phyloP scores from a whole-genome alignment of 768 basidiomycete genomes.

The Coprinopsis sp. region DNA sequence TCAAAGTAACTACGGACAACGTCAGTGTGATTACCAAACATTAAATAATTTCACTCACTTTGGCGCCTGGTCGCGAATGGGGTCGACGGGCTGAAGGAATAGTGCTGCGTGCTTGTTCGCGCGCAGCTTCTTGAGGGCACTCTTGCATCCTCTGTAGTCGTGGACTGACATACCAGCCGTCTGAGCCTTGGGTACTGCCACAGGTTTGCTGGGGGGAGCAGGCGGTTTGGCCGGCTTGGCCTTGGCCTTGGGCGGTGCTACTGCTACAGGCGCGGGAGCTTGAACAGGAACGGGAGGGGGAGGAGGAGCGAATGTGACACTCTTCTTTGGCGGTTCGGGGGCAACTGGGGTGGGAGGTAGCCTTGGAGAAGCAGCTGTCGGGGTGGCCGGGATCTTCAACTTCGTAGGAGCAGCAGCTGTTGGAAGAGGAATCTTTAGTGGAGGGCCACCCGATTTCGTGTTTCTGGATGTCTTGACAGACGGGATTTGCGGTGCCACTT shows the following conservation, averaged over 20 bases:
- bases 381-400: slow-evolving; percentile 50
- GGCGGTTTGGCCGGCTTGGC: slow-evolving; percentile 17
- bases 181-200: slow-evolving; percentile 64
- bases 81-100: slow-evolving; percentile 92
- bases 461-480: slow-evolving; percentile 40
- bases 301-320: slow-evolving; percentile 34
- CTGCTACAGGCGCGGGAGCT: slow-evolving; percentile 4
- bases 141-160: slow-evolving; percentile 72
- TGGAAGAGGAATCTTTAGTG: slow-evolving; percentile 37
- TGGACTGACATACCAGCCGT: slow-evolving; percentile 69
- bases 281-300: slow-evolving; percentile 25
- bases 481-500: slow-evolving; percentile 52
- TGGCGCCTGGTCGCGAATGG: slow-evolving; percentile 86
- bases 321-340: slow-evolving; percentile 28
- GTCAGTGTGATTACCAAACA: slow-evolving; percentile 10
- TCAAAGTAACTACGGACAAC: slow-evolving; percentile 70
- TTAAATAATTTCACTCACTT: slow-evolving; percentile 58
- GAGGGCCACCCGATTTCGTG: slow-evolving; percentile 34
- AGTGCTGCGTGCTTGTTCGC: slow-evolving; percentile 65
- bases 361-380: slow-evolving; percentile 19
- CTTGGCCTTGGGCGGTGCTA: slow-evolving; percentile 22
- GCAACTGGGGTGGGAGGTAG: slow-evolving; percentile 27
- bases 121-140: slow-evolving; percentile 75
- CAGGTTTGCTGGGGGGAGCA: slow-evolving; percentile 32
- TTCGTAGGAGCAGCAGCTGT: slow-evolving; percentile 41